A percentile compares a stretch with the other conserved stretches of the same genome.
Conservation (phyloP, 805 yeast genomes). For the Cyberlindnera subsufficiens region DNA sequence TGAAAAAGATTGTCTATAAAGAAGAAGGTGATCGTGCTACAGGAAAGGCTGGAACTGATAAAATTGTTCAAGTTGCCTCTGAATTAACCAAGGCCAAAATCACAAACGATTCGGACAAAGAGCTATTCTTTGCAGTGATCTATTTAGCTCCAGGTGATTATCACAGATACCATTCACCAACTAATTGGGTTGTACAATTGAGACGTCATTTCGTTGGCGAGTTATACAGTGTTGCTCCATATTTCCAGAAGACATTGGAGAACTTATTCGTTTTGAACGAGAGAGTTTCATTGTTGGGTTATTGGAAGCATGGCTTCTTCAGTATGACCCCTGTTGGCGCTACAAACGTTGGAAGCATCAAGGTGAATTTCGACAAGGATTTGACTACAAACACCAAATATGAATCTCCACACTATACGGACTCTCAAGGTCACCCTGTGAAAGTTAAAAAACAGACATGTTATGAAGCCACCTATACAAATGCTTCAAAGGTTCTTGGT, state of each 20-base stretch:
- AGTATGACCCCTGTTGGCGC: constrained; percentile 99
- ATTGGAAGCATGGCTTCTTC: constrained; percentile 96
- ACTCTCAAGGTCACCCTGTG: constrained; percentile 20
- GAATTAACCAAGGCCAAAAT: constrained; percentile 16
- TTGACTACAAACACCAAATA: constrained; percentile 75
- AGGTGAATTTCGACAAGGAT: constrained; percentile 85
- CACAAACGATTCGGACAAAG: constrained; percentile 36
- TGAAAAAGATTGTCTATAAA: constrained; percentile 43
- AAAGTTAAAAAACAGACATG: constrained; percentile 69
- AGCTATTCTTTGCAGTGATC: constrained; percentile 81
- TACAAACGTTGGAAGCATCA: constrained; percentile 94
- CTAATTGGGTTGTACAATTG: constrained; percentile 89
- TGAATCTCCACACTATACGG: constrained; percentile 34
- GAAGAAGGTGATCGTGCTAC: constrained; percentile 65
- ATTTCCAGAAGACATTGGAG: constrained; percentile 80
- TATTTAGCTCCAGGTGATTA: constrained; percentile 98
- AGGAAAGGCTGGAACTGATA: constrained; percentile 25
- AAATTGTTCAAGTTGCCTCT: constrained; percentile 35
- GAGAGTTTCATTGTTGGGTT: constrained; percentile 89
- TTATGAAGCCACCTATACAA: constrained; percentile 87
- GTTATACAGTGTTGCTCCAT: constrained; percentile 92
- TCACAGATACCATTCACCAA: constrained; percentile 94
- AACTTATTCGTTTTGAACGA: constrained; percentile 90
- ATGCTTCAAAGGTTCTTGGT: constrained; percentile 67
- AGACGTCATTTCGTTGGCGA: constrained; percentile 97